Evolutionary conservation across 495 filamentous ascomycete species (phyloP).

Genomic region (Aspergillus incahuasiensis): DNA sequence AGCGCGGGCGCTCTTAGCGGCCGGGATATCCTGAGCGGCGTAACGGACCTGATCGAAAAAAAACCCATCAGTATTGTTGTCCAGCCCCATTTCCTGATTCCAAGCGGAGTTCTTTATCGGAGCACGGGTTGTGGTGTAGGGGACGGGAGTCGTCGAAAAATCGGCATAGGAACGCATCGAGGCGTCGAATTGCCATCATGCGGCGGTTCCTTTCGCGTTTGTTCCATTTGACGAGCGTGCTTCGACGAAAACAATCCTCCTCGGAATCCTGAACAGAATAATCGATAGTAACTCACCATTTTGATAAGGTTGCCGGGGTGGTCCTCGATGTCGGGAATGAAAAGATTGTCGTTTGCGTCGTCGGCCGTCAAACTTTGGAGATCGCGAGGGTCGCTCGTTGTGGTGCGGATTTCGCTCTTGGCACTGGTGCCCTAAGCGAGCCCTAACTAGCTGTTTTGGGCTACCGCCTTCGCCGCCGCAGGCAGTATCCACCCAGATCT

Average conservation of each 20-base stretch:
- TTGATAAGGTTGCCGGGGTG: slow-evolving; percentile 51
- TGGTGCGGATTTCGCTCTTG: slow-evolving; percentile 47
- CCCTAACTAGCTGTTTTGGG: slow-evolving; percentile 39
- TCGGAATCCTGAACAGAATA: slow-evolving; percentile 1
- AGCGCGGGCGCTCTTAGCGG: slow-evolving; percentile 90
- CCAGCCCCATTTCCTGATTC: slow-evolving; percentile 3
- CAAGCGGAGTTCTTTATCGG: neutral
- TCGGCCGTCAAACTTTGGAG: slow-evolving; percentile 36
- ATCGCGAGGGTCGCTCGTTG: slow-evolving; percentile 24
- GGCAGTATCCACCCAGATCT: slow-evolving; percentile 6
- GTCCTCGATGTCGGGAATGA: slow-evolving; percentile 44
- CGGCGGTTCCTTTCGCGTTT: slow-evolving; percentile 1
- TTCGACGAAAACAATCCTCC: slow-evolving; percentile 1
- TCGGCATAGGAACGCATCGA: neutral
- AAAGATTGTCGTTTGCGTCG: slow-evolving; percentile 44
- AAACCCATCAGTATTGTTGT: slow-evolving; percentile 28
- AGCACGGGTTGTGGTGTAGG: slow-evolving; percentile 11
- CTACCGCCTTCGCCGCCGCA: slow-evolving; percentile 5
- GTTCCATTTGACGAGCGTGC: slow-evolving; percentile 1
- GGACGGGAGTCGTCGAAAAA: slow-evolving; percentile 8
- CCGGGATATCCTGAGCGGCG: slow-evolving; percentile 83
- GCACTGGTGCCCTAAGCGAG: slow-evolving; percentile 44
- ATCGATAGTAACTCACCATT: slow-evolving; percentile 46
- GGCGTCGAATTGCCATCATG: slow-evolving; percentile 12
- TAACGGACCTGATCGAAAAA: slow-evolving; percentile 78